Evolutionary conservation across 164 flowering plant species (phyloP).

Genomic region (Sextonia rubra): DNA sequence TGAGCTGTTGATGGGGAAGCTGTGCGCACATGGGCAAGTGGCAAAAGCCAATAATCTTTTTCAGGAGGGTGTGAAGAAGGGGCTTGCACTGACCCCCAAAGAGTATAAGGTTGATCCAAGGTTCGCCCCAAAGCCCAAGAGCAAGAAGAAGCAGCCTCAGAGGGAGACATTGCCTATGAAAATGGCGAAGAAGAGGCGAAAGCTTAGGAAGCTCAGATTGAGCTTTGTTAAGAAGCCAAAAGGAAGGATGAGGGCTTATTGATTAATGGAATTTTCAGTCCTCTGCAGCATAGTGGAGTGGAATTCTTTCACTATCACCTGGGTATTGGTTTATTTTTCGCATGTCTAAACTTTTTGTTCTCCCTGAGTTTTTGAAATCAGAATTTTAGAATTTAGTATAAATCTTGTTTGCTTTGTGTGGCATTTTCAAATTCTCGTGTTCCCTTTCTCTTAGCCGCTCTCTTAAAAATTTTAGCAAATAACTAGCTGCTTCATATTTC

Average conservation of each 20-base stretch:
- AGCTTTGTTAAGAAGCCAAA: constrained; percentile 96
- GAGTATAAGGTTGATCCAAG: constrained; percentile 63
- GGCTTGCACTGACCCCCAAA: constrained; percentile 46
- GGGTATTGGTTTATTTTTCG: background rate
- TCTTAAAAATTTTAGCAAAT: background rate
- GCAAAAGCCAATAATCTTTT: constrained; percentile 65
- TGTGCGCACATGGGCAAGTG: constrained; percentile 60
- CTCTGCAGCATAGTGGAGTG: background rate
- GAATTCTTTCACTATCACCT: background rate
- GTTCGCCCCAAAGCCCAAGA: constrained; percentile 50
- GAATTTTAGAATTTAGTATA: background rate
- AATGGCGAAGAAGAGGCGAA: constrained; percentile 79
- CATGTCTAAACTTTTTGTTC: background rate
- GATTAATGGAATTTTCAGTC: constrained; percentile 1
- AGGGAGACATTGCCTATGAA: constrained; percentile 93
- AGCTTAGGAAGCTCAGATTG: constrained; percentile 55
- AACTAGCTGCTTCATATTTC: background rate
- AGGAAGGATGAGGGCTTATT: constrained; percentile 38
- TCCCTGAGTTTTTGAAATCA: background rate
- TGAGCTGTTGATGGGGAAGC: constrained; percentile 68
- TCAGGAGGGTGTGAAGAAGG: constrained; percentile 56
- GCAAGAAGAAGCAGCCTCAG: constrained; percentile 55
- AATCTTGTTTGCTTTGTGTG: background rate
- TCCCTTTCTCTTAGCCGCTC: background rate
- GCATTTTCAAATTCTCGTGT: background rate